Conservation (phyloP, 257 asterid genomes). For the Plantago major region DNA sequence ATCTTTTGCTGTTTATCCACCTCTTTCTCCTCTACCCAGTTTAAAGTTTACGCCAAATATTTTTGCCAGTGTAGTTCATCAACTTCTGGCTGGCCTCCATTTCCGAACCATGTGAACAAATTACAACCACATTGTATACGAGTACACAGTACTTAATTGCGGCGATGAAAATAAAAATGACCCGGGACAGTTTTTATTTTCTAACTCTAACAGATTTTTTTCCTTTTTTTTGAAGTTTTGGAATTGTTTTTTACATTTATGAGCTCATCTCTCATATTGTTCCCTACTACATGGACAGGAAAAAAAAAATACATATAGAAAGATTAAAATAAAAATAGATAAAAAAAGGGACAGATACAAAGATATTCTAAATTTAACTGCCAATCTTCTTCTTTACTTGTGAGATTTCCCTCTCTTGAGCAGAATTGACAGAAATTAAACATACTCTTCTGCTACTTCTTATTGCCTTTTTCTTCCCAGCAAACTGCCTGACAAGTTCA, state of each 20-base stretch:
- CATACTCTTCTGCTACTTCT: slow-evolving; percentile 25
- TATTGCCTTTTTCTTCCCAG: slow-evolving; percentile 57
- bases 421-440: slow-evolving; percentile 27
- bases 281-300: slow-evolving; percentile 65
- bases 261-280: slow-evolving; percentile 42
- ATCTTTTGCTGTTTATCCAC: background rate
- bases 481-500: slow-evolving; percentile 40
- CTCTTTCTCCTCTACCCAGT: background rate
- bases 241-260: slow-evolving; percentile 38
- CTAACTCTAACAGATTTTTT: too few species aligned
- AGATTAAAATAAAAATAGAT: slow-evolving; percentile 30
- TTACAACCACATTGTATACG: background rate
- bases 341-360: slow-evolving; percentile 35
- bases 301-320: slow-evolving; percentile 36
- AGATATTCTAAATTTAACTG: slow-evolving; percentile 39
- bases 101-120: background rate
- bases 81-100: background rate
- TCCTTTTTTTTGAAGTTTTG: too few species aligned
- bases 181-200: too few species aligned
- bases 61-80: too few species aligned
- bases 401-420: slow-evolving; percentile 26
- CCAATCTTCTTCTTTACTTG: slow-evolving; percentile 30
- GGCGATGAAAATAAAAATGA: too few species aligned
- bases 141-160: too few species aligned
- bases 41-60: background rate